phyloP scores from a whole-genome alignment of 495 filamentous ascomycete genomes.

The Tuber microsphaerosporum region DNA sequence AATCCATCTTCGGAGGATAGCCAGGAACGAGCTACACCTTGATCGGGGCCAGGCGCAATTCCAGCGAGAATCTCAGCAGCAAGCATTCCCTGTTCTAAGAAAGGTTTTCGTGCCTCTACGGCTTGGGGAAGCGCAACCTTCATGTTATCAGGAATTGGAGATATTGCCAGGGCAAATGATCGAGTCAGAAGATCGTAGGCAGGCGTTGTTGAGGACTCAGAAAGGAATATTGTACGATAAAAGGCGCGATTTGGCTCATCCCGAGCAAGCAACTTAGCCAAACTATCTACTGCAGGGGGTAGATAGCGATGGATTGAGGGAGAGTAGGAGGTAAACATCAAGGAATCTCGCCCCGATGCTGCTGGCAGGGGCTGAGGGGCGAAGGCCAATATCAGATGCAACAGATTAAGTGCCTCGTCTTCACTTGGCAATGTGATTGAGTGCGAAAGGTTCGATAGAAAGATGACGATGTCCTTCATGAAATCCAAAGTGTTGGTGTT shows the following conservation, averaged over 20 bases:
- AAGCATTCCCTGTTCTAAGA: constrained; percentile 82
- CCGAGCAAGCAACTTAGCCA: constrained; percentile 85
- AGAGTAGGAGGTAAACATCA: constrained; percentile 74
- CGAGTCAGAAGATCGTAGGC: constrained; percentile 79
- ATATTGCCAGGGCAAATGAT: constrained; percentile 80
- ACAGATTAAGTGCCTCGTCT: constrained; percentile 77
- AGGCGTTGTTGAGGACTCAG: constrained; percentile 55
- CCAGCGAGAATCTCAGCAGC: constrained; percentile 81
- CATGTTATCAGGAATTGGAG: constrained; percentile 65
- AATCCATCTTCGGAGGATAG: constrained; percentile 79
- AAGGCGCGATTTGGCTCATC: constrained; percentile 86
- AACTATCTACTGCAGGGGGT: constrained; percentile 75
- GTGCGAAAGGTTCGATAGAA: constrained; percentile 78
- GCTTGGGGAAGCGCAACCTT: constrained; percentile 50
- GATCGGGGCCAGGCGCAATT: constrained; percentile 65
- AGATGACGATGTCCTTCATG: constrained; percentile 88
- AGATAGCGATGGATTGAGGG: constrained; percentile 78
- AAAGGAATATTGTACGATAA: constrained; percentile 70
- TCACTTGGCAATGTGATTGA: constrained; percentile 73
- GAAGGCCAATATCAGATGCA: constrained; percentile 87
- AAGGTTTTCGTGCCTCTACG: constrained; percentile 73
- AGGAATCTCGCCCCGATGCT: constrained; percentile 48
- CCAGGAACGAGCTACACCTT: constrained; percentile 68
- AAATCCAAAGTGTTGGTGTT: constrained; percentile 81
- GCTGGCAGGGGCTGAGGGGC: constrained; percentile 63